Conservation (phyloP, 2,329 filamentous ascomycete species). For the Alternaria ethzedia region DNA sequence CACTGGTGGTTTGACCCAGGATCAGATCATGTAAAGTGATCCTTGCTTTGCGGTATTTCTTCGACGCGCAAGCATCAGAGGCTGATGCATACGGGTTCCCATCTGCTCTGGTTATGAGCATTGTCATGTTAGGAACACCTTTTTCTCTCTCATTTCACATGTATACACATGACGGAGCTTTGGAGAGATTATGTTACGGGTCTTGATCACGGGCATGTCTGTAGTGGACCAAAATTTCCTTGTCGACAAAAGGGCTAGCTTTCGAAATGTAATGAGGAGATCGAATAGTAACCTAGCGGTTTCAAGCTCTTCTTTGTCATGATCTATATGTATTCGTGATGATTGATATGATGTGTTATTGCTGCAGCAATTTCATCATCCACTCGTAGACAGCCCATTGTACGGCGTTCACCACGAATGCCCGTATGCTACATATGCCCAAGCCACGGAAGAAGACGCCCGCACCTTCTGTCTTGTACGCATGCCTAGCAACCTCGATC, state of each 20-base stretch:
- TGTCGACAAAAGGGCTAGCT: constrained; percentile 44
- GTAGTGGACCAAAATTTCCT: constrained; percentile 38
- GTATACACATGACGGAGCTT: constrained; percentile 25
- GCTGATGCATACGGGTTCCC: constrained; percentile 7
- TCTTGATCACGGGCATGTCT: constrained; percentile 16
- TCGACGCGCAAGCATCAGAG: constrained; percentile 6
- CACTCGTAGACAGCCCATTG: constrained; percentile 92
- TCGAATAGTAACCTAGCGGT: constrained; percentile 5
- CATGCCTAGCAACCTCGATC: constrained; percentile 67
- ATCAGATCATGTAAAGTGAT: constrained; percentile 85
- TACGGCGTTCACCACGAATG: constrained; percentile 93
- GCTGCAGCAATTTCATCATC: constrained; percentile 66
- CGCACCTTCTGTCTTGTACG: constrained; percentile 74
- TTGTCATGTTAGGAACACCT: constrained; percentile 21
- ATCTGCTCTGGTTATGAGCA: constrained; percentile 9
- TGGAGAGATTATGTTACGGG: constrained; percentile 18
- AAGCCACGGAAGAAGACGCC: constrained; percentile 83
- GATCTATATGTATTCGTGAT: not conserved
- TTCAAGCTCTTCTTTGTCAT: not conserved
- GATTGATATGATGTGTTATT: not conserved
- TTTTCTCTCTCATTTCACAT: constrained; percentile 21
- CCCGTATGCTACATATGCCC: constrained; percentile 80
- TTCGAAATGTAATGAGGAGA: constrained; percentile 13
- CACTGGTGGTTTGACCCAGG: constrained; percentile 79
- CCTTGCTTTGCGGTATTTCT: not conserved